Base-by-base conservation (phyloP, 2,329 filamentous ascomycete genomes). In the Fusarium avenaceum region DNA sequence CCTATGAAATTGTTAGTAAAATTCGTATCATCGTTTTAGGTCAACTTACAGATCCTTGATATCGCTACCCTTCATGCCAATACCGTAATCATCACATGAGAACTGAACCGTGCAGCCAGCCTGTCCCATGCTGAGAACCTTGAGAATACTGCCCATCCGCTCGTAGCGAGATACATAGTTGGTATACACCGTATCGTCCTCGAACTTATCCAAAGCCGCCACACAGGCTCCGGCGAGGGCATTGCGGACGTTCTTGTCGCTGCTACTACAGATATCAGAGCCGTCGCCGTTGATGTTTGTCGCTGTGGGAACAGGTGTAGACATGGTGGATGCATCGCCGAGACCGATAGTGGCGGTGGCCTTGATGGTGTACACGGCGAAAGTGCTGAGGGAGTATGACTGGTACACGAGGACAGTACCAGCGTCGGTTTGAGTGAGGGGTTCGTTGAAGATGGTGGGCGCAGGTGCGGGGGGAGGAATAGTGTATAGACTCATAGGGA, bases 11-110 rank as follows among this genome's bases (percentile, higher is more conserved):
- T 1, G 4, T 63, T 39, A 63, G 59, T 4, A 38, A n/a, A 2
- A 2, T 5, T 20, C 7, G 8, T 9, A 4, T 4, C 4, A 8
- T 0, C 13, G 1, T 7, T 1, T 11, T 1, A 5, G 11, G 5
- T 20, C 17, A 47, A 62, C 59, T 63, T 63, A 63, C 59, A 63
- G 30, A 7, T 47, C 38, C 20, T 63, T 63, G 0, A 63, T 63
- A 2, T 63, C 59, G 1, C 24, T 63, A 6, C 59, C 59, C 43
- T 63, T 63, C 59, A 63, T 63, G 4, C 57, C 59, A 11, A 62
- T 62, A 7, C 43, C 57, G 3, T 63, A 63, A 6, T 63, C 59
- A 14, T 63, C 57, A 5, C 59, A 63, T 1, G 57, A 47, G 13
- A 47, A 63, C n/a, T 63, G 59, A 2, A 63, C 42, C 8, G 43